These are phyloP conservation scores for Pseudonectria buxi DNA, from an alignment of 2,329 filamentous ascomycete species.

Conservation along the genomic window DNA sequence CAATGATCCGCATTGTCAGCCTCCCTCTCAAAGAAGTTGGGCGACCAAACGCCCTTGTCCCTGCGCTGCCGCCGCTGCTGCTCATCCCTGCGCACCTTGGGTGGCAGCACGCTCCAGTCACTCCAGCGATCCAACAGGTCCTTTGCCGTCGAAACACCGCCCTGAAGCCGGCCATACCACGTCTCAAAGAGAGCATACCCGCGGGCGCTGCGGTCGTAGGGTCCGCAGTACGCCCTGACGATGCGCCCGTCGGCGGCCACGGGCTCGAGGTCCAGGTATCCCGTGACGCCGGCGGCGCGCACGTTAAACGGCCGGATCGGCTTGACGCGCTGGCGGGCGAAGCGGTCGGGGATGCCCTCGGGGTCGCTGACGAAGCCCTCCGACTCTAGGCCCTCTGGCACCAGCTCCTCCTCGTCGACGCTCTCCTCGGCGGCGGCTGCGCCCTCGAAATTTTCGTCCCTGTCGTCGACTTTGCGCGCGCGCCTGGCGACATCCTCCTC, in stretches of 20 bases:
- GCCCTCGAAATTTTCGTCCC: conserved; percentile 27
- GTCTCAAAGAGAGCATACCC: conserved; percentile 29
- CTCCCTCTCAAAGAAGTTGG: conserved; percentile 28
- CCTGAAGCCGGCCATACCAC: conserved; percentile 36
- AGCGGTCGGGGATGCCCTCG: conserved; percentile 25
- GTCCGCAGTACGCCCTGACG: conserved; percentile 28
- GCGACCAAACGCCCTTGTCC: conserved; percentile 34
- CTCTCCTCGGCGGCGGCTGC: conserved; percentile 23
- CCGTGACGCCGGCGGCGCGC: conserved; percentile 13
- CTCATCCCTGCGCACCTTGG: conserved; percentile 21
- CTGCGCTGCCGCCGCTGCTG: conserved; percentile 23
- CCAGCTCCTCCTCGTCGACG: conserved; percentile 28
- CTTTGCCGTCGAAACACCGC: conserved; percentile 29
- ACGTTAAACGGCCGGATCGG: conserved; percentile 17
- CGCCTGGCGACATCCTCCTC: conserved; percentile 23
- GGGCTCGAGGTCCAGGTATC: conserved; percentile 28
- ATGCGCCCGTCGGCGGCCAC: conserved; percentile 26
- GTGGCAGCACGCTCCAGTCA: conserved; percentile 34
- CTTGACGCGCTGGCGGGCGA: conserved; percentile 20
- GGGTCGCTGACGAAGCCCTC: conserved; percentile 17
- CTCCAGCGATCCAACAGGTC: conserved; percentile 36
- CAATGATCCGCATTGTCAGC: conserved; percentile 26
- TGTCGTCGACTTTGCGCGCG: conserved; percentile 19
- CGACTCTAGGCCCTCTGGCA: conserved; percentile 24
- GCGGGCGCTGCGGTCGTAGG: conserved; percentile 28